Percentiles rank a stretch among this genome's conserved stretches.
Evolutionary conservation across 2,329 filamentous ascomycete species (phyloP).

Genomic region (Ramularia endophylla): DNA sequence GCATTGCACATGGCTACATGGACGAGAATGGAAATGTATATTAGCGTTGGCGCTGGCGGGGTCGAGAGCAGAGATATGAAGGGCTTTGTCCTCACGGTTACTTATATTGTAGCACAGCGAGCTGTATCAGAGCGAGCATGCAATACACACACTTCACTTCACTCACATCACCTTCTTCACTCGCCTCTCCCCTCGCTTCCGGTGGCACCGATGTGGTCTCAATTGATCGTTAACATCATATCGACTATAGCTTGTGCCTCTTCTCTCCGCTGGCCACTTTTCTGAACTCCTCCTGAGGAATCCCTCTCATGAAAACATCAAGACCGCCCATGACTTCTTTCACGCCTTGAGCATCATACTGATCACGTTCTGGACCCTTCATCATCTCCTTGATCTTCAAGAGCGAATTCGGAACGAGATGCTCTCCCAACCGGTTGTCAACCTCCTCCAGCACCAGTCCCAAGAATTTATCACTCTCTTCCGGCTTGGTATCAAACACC

Average conservation of each 20-base stretch:
- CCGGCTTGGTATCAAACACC: constrained; percentile 57
- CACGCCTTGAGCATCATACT: constrained; percentile 70
- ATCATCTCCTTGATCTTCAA: constrained; percentile 81
- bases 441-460: constrained; percentile 70
- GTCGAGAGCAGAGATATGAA: not conserved
- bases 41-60: constrained; percentile 2
- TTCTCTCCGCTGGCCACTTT: constrained; percentile 84
- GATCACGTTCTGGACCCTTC: constrained; percentile 62
- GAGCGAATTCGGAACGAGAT: constrained; percentile 74
- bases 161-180: too few species aligned
- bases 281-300: constrained; percentile 83
- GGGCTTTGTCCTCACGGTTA: too few species aligned
- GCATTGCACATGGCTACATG: not conserved
- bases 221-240: too few species aligned
- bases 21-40: constrained; percentile 1
- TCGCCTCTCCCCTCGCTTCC: too few species aligned
- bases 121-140: too few species aligned
- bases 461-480: constrained; percentile 64
- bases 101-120: too few species aligned
- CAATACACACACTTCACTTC: too few species aligned
- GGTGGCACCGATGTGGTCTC: too few species aligned
- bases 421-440: constrained; percentile 69
- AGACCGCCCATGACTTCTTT: constrained; percentile 81
- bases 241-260: constrained; percentile 74
- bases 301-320: constrained; percentile 69